Base-by-base conservation (phyloP, 2,329 filamentous ascomycete species). In the Pleoardoris graminearum region DNA sequence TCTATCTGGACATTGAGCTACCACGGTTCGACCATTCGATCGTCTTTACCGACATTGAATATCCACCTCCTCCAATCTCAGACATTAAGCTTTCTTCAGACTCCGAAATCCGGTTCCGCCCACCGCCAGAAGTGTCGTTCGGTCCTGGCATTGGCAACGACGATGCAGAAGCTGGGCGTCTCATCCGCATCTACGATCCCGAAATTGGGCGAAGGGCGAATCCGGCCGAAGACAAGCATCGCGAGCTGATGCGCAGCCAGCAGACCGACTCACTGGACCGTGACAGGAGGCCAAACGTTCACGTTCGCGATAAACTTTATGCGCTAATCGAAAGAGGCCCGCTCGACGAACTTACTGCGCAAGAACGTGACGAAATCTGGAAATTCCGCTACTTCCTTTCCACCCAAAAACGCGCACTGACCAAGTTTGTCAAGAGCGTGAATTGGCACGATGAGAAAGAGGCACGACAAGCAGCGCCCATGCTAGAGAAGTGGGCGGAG, bases 381-480 rank as follows among this genome's bases (percentile, higher is more conserved):
- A 94, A 95, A 65, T 99, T 97, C 76, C 84, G 94, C 53, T 96
- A 97, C 72, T 93, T 97, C 71, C 76, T 99, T 19, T 94, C 92
- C 1, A 83, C 91, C 51, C 92, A 99, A 71, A 99, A 99, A 62
- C 71, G 77, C 50, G 79, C 93, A 2, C 79, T 97, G 52, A 99
- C 93, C 29, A 99, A 99, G 66, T 96, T 99, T 63, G 91, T 97
- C 71, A 99, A 97, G 73, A 97, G 93, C 0, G 93, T 97, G 33
- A 92, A 95, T 61, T 99, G 94, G 93, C 85, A 84, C 44, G 93
- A 96, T 70, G 82, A 84, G 41, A 85, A 85, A 55, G 93, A 99
- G 78, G 86, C 89, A 3, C 87, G 89, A 53, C 91, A 97, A 76
- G 92, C 93, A 5, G 89, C 94, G 21, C 90, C 95, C 55, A 85